Conservation (phyloP, 2,329 filamentous ascomycete genomes). For the Neodidymelliopsis sp. region DNA sequence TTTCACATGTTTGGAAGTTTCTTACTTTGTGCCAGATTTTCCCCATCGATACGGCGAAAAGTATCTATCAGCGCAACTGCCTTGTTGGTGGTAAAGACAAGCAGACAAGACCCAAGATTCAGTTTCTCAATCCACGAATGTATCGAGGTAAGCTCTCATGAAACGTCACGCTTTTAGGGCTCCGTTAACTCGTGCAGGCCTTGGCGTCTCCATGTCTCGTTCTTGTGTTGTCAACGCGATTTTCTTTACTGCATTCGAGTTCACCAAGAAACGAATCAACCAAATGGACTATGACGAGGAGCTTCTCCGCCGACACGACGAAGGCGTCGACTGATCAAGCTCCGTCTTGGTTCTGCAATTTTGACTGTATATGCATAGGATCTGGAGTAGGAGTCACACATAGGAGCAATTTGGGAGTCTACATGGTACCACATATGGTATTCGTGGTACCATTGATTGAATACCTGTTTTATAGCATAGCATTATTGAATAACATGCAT, state of each 20-base stretch:
- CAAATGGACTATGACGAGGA: conserved; percentile 48
- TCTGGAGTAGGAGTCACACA: conserved; percentile 30
- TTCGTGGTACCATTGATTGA: conserved; percentile 19
- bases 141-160: conserved; percentile 69
- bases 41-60: conserved; percentile 81
- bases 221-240: conserved; percentile 86
- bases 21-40: conserved; percentile 54
- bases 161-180: not conserved
- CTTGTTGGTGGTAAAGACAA: conserved; percentile 71
- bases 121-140: conserved; percentile 79
- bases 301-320: conserved; percentile 39
- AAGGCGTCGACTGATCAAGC: conserved; percentile 12
- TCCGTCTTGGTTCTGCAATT: conserved; percentile 4
- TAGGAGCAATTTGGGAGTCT: conserved; percentile 7
- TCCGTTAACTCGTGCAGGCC: conserved; percentile 45
- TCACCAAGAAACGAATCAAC: conserved; percentile 71
- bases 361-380: conserved; percentile 31
- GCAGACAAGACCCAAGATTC: conserved; percentile 68
- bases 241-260: conserved; percentile 89
- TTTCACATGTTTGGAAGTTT: not conserved
- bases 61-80: conserved; percentile 83
- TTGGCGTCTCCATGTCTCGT: conserved; percentile 82
- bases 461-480: conserved; percentile 21
- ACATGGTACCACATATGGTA: conserved; percentile 10
- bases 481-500: conserved; percentile 21